Evolutionary conservation across 139 green algal species (phyloP).

Genomic region (Chlorella sp.): DNA sequence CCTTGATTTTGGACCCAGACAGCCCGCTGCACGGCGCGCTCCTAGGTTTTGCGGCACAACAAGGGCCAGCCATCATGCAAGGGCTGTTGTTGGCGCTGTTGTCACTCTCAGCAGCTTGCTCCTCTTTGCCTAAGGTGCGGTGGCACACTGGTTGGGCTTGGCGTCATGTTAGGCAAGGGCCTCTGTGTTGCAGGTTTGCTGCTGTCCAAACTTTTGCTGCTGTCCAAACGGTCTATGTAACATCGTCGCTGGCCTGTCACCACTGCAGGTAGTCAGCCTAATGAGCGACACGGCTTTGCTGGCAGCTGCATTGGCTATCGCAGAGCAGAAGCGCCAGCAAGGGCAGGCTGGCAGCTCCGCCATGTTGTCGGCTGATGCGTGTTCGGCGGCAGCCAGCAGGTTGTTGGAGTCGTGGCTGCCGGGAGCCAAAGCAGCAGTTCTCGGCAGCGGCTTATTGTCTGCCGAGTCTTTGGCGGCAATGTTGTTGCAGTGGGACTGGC

Average conservation of each 20-base stretch:
- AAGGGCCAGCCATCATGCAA: constrained; percentile 19
- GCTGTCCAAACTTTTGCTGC: not conserved
- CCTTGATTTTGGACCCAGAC: constrained; percentile 1
- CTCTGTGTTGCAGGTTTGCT: not conserved
- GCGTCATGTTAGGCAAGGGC: not conserved
- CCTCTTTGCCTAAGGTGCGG: constrained; percentile 34
- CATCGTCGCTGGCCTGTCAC: no score
- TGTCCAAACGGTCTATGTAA: no score
- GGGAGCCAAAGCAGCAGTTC: not conserved
- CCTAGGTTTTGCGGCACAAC: not conserved
- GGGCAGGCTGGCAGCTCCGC: not conserved
- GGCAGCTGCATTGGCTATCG: not conserved
- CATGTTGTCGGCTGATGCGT: not conserved
- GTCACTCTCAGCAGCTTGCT: constrained; percentile 5
- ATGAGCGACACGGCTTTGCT: constrained; percentile 35
- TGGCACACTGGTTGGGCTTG: not conserved
- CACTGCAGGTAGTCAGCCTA: constrained; percentile 32
- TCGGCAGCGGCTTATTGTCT: not conserved
- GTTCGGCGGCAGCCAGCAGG: not conserved
- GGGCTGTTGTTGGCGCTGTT: constrained; percentile 42
- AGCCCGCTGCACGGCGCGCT: not conserved
- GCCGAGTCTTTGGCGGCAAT: not conserved
- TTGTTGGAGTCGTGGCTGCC: constrained; percentile 21
- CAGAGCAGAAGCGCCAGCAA: not conserved
- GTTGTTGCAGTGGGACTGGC: constrained; percentile 27